Base-by-base conservation (phyloP, 2,329 filamentous ascomycete species). In the Fusarium verrucosum region DNA sequence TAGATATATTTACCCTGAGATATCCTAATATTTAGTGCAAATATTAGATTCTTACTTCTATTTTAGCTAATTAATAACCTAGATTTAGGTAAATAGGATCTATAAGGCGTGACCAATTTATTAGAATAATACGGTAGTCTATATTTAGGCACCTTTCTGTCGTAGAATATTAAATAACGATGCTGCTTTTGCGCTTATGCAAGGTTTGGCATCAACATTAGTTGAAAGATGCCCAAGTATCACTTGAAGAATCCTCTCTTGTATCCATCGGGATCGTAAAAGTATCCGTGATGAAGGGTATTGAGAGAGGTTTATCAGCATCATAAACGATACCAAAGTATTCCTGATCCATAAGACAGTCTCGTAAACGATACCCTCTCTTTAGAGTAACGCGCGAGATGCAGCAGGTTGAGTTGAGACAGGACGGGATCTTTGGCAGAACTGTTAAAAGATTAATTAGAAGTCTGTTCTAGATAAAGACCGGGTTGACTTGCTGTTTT, bases 271-370 rank as follows among this genome's bases (percentile, higher is more conserved):
- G 38, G 17, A 53, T 17, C 4, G 25, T 52, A 14, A 42, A 58
- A 19, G 44, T 41, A 7, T 10, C 25, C 16, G 40, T 44, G 37
- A 22, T 20, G 2, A 41, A n/a, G 10, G 55, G 44, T 17, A 46
- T 25, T 9, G 53, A 59, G 4, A 38, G 20, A 30, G 28, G 35
- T 4, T 58, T 40, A 5, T 41, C n/a, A 6, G 37, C 35, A 1
- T 45, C 35, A 17, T 52, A 60, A n/a, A 52, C n/a, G 5, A 52
- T 52, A 2, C 28, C 40, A 25, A 58, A 60, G 17, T 60, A 60
- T 13, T 35, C 14, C 10, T 35, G 16, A 2, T 40, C 41, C 32
- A 9, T 17, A 4, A 19, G n/a, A 10, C 50, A 49, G 20, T 49
- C 17, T 13, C 14, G 23, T 32, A 52, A 49, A 11, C 19, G 20